Conservation (phyloP, 495 filamentous ascomycete species). For the Parmelia sp. region DNA sequence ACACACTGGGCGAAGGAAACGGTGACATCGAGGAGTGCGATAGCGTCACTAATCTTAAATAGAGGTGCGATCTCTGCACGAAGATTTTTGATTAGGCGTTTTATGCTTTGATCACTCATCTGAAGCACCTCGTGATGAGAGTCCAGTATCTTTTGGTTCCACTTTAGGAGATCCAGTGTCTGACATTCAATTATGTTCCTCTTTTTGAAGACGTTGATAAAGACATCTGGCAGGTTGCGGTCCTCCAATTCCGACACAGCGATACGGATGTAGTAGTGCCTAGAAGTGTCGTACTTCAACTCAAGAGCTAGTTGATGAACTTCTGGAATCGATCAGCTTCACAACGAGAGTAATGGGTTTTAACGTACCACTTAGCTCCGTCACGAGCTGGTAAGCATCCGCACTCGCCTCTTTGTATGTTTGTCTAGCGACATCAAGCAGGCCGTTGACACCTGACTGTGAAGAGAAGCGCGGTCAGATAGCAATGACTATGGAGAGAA, state of each 20-base stretch:
- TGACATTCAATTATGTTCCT: constrained; percentile 75
- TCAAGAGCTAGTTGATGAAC: constrained; percentile 55
- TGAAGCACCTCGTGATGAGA: constrained; percentile 73
- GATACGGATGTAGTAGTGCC: constrained; percentile 77
- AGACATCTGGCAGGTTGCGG: constrained; percentile 55
- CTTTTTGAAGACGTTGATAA: constrained; percentile 70
- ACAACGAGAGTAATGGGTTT: not conserved
- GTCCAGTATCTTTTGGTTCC: constrained; percentile 67
- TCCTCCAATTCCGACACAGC: constrained; percentile 56
- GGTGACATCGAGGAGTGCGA: constrained; percentile 93
- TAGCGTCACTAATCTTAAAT: constrained; percentile 74
- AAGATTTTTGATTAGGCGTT: constrained; percentile 61
- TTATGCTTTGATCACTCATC: constrained; percentile 63
- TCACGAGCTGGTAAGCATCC: constrained; percentile 65
- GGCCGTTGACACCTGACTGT: constrained; percentile 77
- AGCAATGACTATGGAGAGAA: constrained; percentile 43
- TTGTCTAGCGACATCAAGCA: constrained; percentile 80
- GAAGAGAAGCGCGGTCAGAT: not conserved
- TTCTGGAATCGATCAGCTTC: constrained; percentile 34
- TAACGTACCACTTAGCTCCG: constrained; percentile 52
- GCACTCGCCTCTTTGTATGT: constrained; percentile 79
- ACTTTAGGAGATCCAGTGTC: constrained; percentile 74
- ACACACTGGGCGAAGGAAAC: constrained; percentile 72
- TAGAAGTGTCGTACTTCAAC: constrained; percentile 66
- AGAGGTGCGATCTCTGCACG: constrained; percentile 60